Conservation (phyloP, 2,329 filamentous ascomycete genomes). For the Rhytidhysteron rufulum region DNA sequence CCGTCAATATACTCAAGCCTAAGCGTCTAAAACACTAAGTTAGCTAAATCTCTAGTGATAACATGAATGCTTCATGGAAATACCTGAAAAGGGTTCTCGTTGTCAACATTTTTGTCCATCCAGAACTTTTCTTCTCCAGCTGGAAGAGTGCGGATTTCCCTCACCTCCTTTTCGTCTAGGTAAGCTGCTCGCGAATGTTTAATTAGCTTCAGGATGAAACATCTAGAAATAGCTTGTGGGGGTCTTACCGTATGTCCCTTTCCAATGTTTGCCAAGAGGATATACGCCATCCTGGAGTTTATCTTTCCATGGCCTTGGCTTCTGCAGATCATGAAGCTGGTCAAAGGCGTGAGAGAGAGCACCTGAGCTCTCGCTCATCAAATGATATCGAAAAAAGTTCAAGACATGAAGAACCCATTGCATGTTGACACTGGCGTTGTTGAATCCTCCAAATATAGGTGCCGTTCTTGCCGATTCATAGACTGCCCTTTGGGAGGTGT, state of each 20-base stretch:
- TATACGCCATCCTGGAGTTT: constrained; percentile 30
- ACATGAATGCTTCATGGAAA: too few species aligned
- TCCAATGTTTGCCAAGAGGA: constrained; percentile 45
- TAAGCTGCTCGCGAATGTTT: constrained; percentile 27
- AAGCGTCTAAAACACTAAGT: too few species aligned
- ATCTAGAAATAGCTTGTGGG: neutral
- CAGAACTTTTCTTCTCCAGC: constrained; percentile 2
- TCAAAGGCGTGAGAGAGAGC: constrained; percentile 35
- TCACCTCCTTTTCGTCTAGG: constrained; percentile 28
- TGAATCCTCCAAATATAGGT: constrained; percentile 41
- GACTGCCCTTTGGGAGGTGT: constrained; percentile 42
- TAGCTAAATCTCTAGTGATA: too few species aligned
- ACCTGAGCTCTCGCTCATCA: constrained; percentile 36
- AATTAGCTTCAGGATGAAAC: constrained; percentile 7
- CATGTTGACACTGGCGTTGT: constrained; percentile 40
- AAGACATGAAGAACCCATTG: constrained; percentile 45
- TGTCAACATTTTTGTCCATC: constrained; percentile 28
- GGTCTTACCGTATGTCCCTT: constrained; percentile 45
- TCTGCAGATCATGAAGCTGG: constrained; percentile 32
- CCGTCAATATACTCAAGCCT: constrained; percentile 26
- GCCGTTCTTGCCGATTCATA: constrained; percentile 34
- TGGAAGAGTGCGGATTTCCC: constrained; percentile 15
- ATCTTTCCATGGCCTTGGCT: constrained; percentile 42
- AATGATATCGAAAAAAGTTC: constrained; percentile 53
- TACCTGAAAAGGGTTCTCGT: constrained; percentile 8